Conservation (phyloP, 1,284 basidiomycete genomes). For the Sanghuangporus weigelae region DNA sequence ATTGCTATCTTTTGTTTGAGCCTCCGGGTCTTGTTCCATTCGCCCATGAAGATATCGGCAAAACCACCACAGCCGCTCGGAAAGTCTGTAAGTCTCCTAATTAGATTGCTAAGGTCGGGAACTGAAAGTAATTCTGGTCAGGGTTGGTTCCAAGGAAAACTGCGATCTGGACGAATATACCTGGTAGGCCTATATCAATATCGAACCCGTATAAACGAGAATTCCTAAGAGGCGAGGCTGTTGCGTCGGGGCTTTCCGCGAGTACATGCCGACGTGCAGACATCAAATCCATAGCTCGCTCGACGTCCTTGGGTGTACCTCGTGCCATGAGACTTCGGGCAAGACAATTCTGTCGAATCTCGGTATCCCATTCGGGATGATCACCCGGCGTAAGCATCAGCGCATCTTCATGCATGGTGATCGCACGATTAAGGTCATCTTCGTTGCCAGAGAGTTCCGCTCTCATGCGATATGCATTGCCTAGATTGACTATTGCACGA, state of each 20-base stretch:
- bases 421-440: slow-evolving; percentile 11
- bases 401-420: slow-evolving; percentile 12
- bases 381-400: slow-evolving; percentile 5
- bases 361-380: slow-evolving; percentile 12
- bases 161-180: background rate
- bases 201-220: slow-evolving; percentile 1
- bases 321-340: slow-evolving; percentile 14
- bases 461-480: slow-evolving; percentile 9
- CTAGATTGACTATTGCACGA: slow-evolving; percentile 14
- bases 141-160: background rate
- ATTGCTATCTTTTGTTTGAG: slow-evolving; percentile 12
- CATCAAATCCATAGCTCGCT: slow-evolving; percentile 15
- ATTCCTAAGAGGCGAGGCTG: background rate
- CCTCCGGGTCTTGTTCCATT: slow-evolving; percentile 10
- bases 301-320: slow-evolving; percentile 4
- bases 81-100: slow-evolving; percentile 7
- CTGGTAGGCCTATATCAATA: slow-evolving; percentile 9
- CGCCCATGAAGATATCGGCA: slow-evolving; percentile 16
- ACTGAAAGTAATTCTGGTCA: background rate
- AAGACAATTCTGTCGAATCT: slow-evolving; percentile 11
- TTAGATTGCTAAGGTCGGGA: slow-evolving; percentile 10
- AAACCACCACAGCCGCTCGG: slow-evolving; percentile 14
- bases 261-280: background rate
- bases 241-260: background rate
- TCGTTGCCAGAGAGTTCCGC: background rate